phyloP scores from a whole-genome alignment of 129 eudicot genomes.

The Scalesia atractyloides region DNA sequence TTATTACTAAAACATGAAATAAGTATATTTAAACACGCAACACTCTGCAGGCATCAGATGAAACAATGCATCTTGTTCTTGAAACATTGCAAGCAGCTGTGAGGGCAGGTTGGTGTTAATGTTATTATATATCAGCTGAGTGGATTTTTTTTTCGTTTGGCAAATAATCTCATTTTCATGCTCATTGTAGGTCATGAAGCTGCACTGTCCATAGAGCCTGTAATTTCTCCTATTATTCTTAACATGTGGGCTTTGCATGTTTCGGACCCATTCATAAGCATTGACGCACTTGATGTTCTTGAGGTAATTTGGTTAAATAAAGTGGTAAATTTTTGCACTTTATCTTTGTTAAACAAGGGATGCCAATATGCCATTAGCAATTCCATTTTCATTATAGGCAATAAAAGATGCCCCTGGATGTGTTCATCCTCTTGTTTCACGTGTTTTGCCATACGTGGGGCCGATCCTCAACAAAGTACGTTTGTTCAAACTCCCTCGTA shows the following conservation, averaged over 20 bases:
- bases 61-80: constrained; percentile 94
- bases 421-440: constrained; percentile 79
- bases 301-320: constrained; percentile 55
- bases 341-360: background rate
- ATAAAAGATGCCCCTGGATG: constrained; percentile 93
- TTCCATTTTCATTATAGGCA: constrained; percentile 50
- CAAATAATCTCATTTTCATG: background rate
- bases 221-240: constrained; percentile 86
- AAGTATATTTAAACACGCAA: constrained; percentile 10
- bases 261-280: constrained; percentile 92
- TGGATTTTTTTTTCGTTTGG: background rate
- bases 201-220: constrained; percentile 70
- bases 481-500: constrained; percentile 1
- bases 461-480: constrained; percentile 81
- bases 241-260: constrained; percentile 92
- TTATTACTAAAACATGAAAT: constrained; percentile 20
- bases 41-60: constrained; percentile 82
- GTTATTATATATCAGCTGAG: constrained; percentile 9
- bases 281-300: constrained; percentile 92
- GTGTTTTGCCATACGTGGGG: constrained; percentile 73
- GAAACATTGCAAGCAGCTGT: constrained; percentile 90
- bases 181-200: constrained; percentile 67
- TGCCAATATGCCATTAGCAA: constrained; percentile 16
- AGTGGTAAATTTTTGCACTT: constrained; percentile 20
- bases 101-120: constrained; percentile 61